phyloP scores from a whole-genome alignment of 2,329 filamentous ascomycete species.

The Rhinocladiella similis region DNA sequence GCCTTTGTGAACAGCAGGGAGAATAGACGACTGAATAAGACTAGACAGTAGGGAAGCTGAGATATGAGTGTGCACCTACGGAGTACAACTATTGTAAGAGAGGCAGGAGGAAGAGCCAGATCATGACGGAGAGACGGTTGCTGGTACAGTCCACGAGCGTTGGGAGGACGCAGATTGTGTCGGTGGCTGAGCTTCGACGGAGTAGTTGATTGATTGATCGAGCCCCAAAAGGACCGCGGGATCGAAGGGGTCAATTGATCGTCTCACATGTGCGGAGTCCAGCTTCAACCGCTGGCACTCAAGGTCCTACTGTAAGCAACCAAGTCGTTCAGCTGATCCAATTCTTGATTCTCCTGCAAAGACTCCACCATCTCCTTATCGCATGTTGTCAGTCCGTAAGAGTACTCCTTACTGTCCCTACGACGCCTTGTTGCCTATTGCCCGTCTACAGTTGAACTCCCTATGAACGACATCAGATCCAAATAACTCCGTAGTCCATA shows the following conservation, averaged over 20 bases:
- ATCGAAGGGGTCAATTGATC: not conserved
- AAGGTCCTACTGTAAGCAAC: not conserved
- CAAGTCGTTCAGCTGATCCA: not conserved
- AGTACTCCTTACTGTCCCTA: too few relatives aligned
- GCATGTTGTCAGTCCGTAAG: not conserved
- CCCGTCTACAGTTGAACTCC: too few relatives aligned
- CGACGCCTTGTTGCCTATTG: too few relatives aligned
- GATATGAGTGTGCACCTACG: constrained; percentile 1
- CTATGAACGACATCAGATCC: too few relatives aligned
- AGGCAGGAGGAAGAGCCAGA: constrained; percentile 8
- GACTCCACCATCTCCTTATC: not conserved
- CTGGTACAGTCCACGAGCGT: too few relatives aligned
- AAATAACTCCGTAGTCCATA: too few relatives aligned
- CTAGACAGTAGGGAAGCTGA: not conserved
- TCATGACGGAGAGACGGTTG: too few relatives aligned
- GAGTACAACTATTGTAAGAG: not conserved
- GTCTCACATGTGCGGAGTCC: constrained; percentile 1
- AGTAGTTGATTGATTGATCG: not conserved
- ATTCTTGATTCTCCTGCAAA: not conserved
- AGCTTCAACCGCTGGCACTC: not conserved
- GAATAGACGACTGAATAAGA: not conserved
- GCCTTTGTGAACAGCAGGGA: not conserved
- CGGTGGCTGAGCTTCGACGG: not conserved
- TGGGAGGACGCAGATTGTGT: not conserved
- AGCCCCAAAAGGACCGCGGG: too few relatives aligned